These are phyloP conservation scores for Leptographium wingfieldii DNA, from an alignment of 2,329 filamentous ascomycete genomes.

Conservation along the genomic window DNA sequence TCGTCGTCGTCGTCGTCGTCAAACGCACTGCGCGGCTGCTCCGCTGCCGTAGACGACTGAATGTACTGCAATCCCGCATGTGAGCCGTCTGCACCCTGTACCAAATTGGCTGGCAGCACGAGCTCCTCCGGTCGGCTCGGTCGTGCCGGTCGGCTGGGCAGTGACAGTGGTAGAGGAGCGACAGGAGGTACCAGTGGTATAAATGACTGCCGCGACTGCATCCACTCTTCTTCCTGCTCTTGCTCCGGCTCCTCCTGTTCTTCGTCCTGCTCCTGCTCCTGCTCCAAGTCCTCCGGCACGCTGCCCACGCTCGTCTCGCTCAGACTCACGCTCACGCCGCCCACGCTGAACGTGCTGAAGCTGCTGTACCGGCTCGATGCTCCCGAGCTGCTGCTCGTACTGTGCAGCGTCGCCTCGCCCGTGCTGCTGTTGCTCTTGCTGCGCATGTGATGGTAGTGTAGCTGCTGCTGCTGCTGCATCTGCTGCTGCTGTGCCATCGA, in stretches of 20 bases:
- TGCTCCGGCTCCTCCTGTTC: not conserved
- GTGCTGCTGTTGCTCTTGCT: conserved; percentile 10
- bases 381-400: not conserved
- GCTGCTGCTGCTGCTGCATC: not conserved
- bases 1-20: conserved; percentile 2
- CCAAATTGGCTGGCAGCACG: not conserved
- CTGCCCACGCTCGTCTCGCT: conserved; percentile 1
- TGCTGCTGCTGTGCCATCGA: not conserved
- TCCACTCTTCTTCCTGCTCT: not conserved
- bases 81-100: not conserved
- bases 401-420: conserved; percentile 5
- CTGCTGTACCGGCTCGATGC: conserved; percentile 2
- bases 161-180: not conserved
- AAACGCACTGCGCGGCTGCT: not conserved
- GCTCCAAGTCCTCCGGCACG: not conserved
- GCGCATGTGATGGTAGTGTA: conserved; percentile 5
- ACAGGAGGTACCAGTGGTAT: not conserved
- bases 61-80: not conserved
- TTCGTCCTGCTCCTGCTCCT: not conserved
- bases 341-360: not conserved
- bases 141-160: not conserved
- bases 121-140: not conserved
- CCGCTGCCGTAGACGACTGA: not conserved
- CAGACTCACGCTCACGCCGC: conserved; percentile 1
- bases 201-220: not conserved